phyloP scores from a whole-genome alignment of 352 stramenopile species.

The Pythium vanterpoolii region DNA sequence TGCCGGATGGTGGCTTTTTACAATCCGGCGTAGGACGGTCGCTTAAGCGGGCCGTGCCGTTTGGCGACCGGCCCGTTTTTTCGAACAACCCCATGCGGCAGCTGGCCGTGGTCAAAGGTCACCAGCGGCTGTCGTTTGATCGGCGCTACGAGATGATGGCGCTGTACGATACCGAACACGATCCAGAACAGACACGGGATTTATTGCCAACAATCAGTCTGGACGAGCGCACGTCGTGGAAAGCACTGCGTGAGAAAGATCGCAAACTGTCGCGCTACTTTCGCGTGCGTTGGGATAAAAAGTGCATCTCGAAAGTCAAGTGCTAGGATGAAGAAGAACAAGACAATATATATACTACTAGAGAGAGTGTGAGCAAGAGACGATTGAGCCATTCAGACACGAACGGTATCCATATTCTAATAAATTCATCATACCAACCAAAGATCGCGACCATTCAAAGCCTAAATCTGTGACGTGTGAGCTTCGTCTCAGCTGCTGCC shows the following conservation, averaged over 20 bases:
- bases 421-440: not conserved
- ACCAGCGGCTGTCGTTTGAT: constrained; percentile 43
- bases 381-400: not conserved
- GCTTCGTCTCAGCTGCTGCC: too few species aligned
- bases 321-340: constrained; percentile 21
- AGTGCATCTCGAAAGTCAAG: constrained; percentile 29
- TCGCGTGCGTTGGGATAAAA: constrained; percentile 41
- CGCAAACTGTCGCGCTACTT: constrained; percentile 43
- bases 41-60: constrained; percentile 37
- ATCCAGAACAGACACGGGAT: constrained; percentile 37
- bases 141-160: constrained; percentile 27
- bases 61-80: constrained; percentile 35
- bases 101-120: constrained; percentile 35
- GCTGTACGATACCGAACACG: constrained; percentile 34
- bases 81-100: constrained; percentile 56
- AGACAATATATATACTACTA: too few species aligned
- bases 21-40: constrained; percentile 25
- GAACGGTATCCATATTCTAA: not conserved
- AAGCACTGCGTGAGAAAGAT: constrained; percentile 19
- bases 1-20: constrained; percentile 19
- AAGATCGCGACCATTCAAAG: not conserved
- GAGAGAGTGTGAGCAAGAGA: not conserved
- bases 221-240: constrained; percentile 14
- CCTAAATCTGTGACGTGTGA: not conserved
- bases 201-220: constrained; percentile 24